phyloP scores from a whole-genome alignment of 495 filamentous ascomycete species.

The Hypoxylon lienhwacheense region DNA sequence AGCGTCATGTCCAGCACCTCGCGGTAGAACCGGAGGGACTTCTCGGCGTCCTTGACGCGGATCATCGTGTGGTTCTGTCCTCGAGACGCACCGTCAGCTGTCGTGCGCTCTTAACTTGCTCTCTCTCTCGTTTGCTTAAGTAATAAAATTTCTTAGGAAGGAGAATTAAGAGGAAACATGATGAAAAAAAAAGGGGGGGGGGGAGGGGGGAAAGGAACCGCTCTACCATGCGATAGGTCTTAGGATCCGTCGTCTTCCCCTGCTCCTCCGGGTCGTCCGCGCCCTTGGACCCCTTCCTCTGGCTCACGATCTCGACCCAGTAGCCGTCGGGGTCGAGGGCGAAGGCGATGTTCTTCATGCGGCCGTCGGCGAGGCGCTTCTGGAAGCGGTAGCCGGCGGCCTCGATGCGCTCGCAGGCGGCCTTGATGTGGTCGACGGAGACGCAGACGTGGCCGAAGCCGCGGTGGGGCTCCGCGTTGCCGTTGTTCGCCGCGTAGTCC shows the following conservation, averaged over 20 bases:
- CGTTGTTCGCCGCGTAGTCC: slow-evolving; percentile 79
- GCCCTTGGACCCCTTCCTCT: slow-evolving; percentile 39
- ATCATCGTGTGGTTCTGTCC: slow-evolving; percentile 89
- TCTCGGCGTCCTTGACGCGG: slow-evolving; percentile 85
- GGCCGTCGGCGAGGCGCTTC: slow-evolving; percentile 87
- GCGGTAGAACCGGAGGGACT: slow-evolving; percentile 85
- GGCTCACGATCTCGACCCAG: slow-evolving; percentile 75
- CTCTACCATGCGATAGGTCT: slow-evolving; percentile 50
- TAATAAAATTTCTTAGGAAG: slow-evolving; percentile 7
- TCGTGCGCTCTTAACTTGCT: background rate
- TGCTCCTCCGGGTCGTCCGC: slow-evolving; percentile 43
- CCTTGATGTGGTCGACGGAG: slow-evolving; percentile 86
- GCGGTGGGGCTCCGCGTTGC: slow-evolving; percentile 81
- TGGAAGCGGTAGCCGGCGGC: slow-evolving; percentile 90
- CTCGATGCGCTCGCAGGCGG: slow-evolving; percentile 83
- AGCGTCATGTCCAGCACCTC: slow-evolving; percentile 87
- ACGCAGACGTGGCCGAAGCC: slow-evolving; percentile 92
- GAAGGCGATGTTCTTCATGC: slow-evolving; percentile 89
- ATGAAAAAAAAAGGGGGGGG: background rate
- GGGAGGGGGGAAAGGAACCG: slow-evolving; percentile 40
- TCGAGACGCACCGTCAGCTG: slow-evolving; percentile 48
- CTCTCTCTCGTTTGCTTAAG: background rate
- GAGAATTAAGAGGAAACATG: background rate
- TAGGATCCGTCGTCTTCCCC: slow-evolving; percentile 42
- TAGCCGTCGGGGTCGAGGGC: slow-evolving; percentile 92